These are phyloP conservation scores for Echria macrotheca DNA, from an alignment of 495 filamentous ascomycete species.

Conservation along the genomic window DNA sequence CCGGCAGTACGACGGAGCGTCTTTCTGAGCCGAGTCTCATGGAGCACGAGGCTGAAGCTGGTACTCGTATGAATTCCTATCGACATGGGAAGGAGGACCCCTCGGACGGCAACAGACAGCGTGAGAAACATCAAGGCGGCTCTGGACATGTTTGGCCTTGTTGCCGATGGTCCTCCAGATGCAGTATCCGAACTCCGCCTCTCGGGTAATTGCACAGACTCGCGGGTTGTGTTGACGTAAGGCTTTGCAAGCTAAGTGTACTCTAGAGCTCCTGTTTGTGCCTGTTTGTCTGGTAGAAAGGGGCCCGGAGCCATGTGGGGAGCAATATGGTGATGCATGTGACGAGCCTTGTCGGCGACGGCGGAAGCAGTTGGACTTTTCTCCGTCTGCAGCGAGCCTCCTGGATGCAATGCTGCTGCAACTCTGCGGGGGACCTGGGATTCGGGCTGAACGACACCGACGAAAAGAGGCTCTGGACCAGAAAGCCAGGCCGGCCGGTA, in stretches of 20 bases:
- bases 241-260: background rate
- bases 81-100: no score
- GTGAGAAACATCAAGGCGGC: slow-evolving; percentile 5
- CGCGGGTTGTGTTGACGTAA: no score
- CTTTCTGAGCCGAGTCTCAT: no score
- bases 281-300: background rate
- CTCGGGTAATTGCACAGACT: slow-evolving; percentile 7
- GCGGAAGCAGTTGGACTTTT: slow-evolving; percentile 1
- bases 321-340: slow-evolving; percentile 9
- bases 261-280: background rate
- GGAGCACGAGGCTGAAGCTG: background rate
- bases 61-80: background rate
- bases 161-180: background rate
- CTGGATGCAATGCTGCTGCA: slow-evolving; percentile 2
- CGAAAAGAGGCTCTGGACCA: background rate
- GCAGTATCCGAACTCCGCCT: background rate
- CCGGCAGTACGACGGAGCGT: no score
- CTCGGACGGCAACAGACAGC: background rate
- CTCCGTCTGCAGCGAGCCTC: slow-evolving; percentile 6
- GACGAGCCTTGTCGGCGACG: slow-evolving; percentile 7
- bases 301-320: no score
- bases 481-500: background rate
- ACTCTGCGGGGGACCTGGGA: background rate
- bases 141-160: slow-evolving; percentile 3
- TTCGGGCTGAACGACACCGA: background rate